Evolutionary conservation across 768 basidiomycete genomes (phyloP), one percentile per base, ranked within the genome.

Genomic region (Crassisporium funariophilum): DNA sequence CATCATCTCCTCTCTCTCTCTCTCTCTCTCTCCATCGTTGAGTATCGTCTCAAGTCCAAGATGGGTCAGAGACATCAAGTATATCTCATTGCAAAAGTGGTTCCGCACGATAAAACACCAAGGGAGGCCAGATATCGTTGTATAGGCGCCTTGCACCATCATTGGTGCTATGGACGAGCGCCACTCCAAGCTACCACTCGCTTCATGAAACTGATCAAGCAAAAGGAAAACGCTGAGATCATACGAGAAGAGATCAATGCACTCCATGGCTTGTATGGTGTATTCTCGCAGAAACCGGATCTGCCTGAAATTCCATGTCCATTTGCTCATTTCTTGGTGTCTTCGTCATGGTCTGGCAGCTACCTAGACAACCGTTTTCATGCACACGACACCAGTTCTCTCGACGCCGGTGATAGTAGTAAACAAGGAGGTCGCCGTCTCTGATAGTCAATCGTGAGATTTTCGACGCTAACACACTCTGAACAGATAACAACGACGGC

Each of bases 51-150:
- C 3, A 31, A 31, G n/a, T 47, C 36, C 48, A 56, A 31, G 34
- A 72, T 73, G 71, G 71, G 72, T 17, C 67, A 71, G 49, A 56
- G 71, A 53, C 71, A 74, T 54, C 73, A 74, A 52, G 60, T 60
- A 13, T 76, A 66, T 46, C 44, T 72, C 41, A 67, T 76, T 38
- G 71, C 72, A 13, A 63, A 61, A 9, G 55, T 74, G 23, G 46
- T 49, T 23, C 54, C 63, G 10, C 56, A 59, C 21, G 55, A 58
- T n/a, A 41, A 42, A 5, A 48, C 35, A 34, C 34, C 39, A 12
- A 35, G 23, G 21, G n/a, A 50, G 46, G 27, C 63, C n/a, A 50
- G 60, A 35, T 72, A 73, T 57, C 70, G 68, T 19, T 75, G 72
- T 37, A 50, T 76, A n/a, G 70, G 61, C 5, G 73, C 67, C 5